A percentile compares a stretch with the other conserved stretches of the same genome.
Conservation (phyloP, 176 grass and related monocot species). For the Cenchrus americanus region DNA sequence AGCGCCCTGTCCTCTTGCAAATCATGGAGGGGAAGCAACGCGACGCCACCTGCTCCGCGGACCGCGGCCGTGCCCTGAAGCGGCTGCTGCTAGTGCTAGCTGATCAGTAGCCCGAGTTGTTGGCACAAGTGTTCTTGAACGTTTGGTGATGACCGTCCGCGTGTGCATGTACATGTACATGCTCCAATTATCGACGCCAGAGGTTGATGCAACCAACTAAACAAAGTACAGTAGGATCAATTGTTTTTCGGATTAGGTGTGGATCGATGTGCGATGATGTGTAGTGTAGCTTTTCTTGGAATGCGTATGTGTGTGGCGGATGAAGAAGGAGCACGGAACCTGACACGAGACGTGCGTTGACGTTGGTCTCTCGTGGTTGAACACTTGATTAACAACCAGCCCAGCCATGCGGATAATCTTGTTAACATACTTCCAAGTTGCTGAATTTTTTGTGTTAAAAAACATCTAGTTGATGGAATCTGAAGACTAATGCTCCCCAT, state of each 20-base stretch:
- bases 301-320: conserved; percentile 25
- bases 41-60: background rate
- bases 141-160: conserved; percentile 9
- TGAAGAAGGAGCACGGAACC: conserved; percentile 24
- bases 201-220: conserved; percentile 23
- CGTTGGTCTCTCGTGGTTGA: background rate
- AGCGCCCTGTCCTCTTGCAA: background rate
- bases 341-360: conserved; percentile 40
- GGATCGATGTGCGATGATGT: background rate
- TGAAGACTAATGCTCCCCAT: background rate
- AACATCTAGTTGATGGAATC: background rate
- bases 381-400: background rate
- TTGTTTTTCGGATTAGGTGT: background rate
- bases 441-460: background rate
- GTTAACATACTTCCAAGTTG: background rate
- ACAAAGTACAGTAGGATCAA: background rate
- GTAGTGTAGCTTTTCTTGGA: conserved; percentile 4
- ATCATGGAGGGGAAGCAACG: background rate
- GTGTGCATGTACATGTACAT: background rate
- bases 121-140: background rate
- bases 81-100: background rate
- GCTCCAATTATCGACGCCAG: conserved; percentile 10
- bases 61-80: background rate
- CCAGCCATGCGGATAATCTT: conserved; percentile 17
- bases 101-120: conserved; percentile 6